Evolutionary conservation across 2,329 filamentous ascomycete species (phyloP), one percentile per base, ranked within the genome.

Genomic region (Apiospora sp.): DNA sequence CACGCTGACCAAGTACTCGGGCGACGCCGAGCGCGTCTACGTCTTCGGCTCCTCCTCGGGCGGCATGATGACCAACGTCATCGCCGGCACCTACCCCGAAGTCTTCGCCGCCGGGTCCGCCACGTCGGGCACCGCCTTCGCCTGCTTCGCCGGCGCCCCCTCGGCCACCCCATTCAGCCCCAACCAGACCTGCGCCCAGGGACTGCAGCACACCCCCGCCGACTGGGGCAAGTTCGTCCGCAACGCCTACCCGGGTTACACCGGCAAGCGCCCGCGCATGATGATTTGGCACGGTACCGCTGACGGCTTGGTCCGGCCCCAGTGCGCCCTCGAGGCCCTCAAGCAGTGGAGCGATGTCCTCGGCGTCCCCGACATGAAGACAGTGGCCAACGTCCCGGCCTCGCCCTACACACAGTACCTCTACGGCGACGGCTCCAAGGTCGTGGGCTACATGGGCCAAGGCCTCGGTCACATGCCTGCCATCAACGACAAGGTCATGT

Each of bases 191-290:
- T 76, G 76, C 61, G 75, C 75, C 22, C 75, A 72, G 61, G 75
- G 74, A 5, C 58, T 75, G 24, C 58, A 69, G 30, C 75, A 77
- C 48, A 76, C 75, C 0, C 67, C 75, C 4, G 68, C 71, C 24
- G 34, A 82, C 58, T 83, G 82, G 82, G 81, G 75, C 8, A 72
- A 75, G 1, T 76, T 79, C 34, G 83, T 79, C 27, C 77, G 77
- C 30, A 78, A 78, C n/a, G 79, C 79, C 71, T 83, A 82, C 72
- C 80, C 82, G 3, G 79, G 79, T 1, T 84, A 81, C 70, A 78
- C 41, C 1, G 82, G 82, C n/a, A 70, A 73, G 4, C 79, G 81
- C 30, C 81, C 82, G 1, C 77, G 79, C 43, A 76, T 84, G 77
- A 76, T 79, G 73, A 81, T 80, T 14, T 83, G 76, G 73, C 82